Evolutionary conservation across 2,329 filamentous ascomycete species (phyloP), one percentile per base, ranked within the genome.

Genomic region (Pseudogymnoascus sp.): DNA sequence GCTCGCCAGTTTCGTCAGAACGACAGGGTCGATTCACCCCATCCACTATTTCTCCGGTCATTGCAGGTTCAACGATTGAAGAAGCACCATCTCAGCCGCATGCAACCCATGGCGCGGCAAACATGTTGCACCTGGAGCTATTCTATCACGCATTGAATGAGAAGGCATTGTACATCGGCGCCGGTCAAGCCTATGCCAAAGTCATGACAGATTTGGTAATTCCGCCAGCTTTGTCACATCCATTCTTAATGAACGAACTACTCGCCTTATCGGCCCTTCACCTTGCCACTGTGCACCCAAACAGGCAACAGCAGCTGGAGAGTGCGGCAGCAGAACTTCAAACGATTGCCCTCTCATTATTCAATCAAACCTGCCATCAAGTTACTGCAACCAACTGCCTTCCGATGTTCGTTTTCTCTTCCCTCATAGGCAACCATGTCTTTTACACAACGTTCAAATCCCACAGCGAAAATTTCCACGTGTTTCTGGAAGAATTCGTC

Each of bases 111-210:
- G 59, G 63, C 30, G 60, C 61, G 54, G 64, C 68, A 37, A 66
- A 65, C 28, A 66, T 74, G n/a, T 66, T 73, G n/a, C 76, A 75
- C 35, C 67, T 79, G 7, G 77, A 79, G 61, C 65, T 79, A 20
- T 70, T 75, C 43, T 75, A 80, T 62, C 70, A 70, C 9, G 76
- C 74, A 4, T 12, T 54, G 12, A 18, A 18, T 18, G 47, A 54
- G 47, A 7, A 12, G n/a, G 5, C 47, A 12, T 33, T 54, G n/a
- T 54, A 54, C 28, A 33, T 54, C 25, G 28, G 28, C 2, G 25
- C 47, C n/a, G 16, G 47, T n/a, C 25, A 54, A 18, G 18, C 7
- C 9, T 14, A 54, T 33, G 9, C 28, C 18, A 9, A 33, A 16
- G 14, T 7, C 9, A 54, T 54, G 47, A 54, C 47, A 8, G 47